Conservation (phyloP, 306 rosid genomes). For the Vicia villosa region DNA sequence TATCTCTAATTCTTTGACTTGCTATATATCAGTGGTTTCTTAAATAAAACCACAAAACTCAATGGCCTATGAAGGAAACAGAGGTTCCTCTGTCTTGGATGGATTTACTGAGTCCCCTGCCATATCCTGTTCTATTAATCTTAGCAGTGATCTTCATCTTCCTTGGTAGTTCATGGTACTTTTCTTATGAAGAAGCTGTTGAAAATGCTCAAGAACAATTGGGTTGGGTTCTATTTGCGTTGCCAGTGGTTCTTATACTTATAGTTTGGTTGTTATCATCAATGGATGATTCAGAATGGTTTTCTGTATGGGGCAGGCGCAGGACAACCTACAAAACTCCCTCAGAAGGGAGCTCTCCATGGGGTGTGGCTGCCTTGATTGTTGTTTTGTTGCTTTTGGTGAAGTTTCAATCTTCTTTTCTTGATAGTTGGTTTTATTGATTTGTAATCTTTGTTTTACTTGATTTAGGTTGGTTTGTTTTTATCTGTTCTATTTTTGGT, state of each 20-base stretch:
- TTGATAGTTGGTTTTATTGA: conserved; percentile 65
- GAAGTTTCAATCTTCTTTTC: conserved; percentile 66
- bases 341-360: conserved; percentile 88
- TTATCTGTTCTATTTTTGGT: neutral
- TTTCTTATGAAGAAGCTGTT: conserved; percentile 57
- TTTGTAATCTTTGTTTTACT: neutral
- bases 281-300: conserved; percentile 53
- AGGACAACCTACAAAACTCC: conserved; percentile 48
- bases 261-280: conserved; percentile 70
- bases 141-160: conserved; percentile 61
- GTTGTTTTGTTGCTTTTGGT: conserved; percentile 67
- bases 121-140: conserved; percentile 76
- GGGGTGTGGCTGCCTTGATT: conserved; percentile 93
- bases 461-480: conserved; percentile 10
- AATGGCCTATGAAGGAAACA: conserved; percentile 61
- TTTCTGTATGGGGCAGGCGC: conserved; percentile 54
- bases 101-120: conserved; percentile 69
- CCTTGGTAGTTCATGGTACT: conserved; percentile 69
- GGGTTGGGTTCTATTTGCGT: conserved; percentile 56
- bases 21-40: neutral
- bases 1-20: neutral
- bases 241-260: conserved; percentile 56
- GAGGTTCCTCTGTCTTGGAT: conserved; percentile 52
- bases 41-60: conserved; percentile 5
- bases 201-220: conserved; percentile 56